phyloP scores from a whole-genome alignment of 1,284 basidiomycete species.

The Chondrostereum purpureum region DNA sequence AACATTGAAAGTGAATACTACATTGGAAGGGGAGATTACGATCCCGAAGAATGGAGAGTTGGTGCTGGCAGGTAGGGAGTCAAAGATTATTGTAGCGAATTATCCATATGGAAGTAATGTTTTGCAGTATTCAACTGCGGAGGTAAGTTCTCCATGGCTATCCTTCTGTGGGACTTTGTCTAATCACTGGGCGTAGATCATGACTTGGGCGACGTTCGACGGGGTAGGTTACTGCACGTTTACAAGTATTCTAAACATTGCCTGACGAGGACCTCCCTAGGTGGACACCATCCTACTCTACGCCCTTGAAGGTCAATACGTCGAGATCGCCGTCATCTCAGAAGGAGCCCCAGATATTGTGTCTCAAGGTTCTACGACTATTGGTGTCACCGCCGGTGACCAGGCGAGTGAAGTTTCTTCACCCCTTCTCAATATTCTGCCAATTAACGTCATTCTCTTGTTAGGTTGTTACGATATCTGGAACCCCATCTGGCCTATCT shows the following conservation, averaged over 20 bases:
- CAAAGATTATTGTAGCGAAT: slow-evolving; percentile 38
- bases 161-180: not conserved
- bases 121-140: slow-evolving; percentile 35
- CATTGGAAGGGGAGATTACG: not conserved
- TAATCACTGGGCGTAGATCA: slow-evolving; percentile 19
- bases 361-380: slow-evolving; percentile 17
- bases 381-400: slow-evolving; percentile 15
- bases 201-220: slow-evolving; percentile 31
- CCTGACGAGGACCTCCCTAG: too few species aligned
- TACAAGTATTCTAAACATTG: too few species aligned
- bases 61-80: slow-evolving; percentile 32
- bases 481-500: slow-evolving; percentile 27
- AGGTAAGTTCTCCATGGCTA: slow-evolving; percentile 21
- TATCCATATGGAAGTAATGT: slow-evolving; percentile 30
- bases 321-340: slow-evolving; percentile 25
- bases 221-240: slow-evolving; percentile 11
- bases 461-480: slow-evolving; percentile 26
- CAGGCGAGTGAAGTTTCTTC: slow-evolving; percentile 5
- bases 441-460: not conserved
- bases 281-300: slow-evolving; percentile 32
- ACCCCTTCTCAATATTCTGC: not conserved
- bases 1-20: not conserved
- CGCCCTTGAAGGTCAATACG: slow-evolving; percentile 26
- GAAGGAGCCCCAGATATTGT: slow-evolving; percentile 11
- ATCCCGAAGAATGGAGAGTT: not conserved